Evolutionary conservation across 371 early-diverging fungal genomes (phyloP), one percentile per base, ranked within the genome.

Genomic region (Lichtheimia corymbifera): DNA sequence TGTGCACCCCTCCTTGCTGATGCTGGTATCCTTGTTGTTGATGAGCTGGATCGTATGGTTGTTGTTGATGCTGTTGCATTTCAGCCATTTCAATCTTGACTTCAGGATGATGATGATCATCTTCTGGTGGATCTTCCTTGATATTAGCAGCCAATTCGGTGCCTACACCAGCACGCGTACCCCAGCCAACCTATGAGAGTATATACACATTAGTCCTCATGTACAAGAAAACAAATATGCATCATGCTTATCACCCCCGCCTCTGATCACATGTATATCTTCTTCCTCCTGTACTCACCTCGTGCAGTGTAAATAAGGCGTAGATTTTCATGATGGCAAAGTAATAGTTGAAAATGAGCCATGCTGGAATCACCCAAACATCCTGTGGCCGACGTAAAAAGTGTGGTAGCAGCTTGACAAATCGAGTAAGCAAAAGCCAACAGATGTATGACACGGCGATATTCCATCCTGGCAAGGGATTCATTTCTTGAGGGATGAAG

Each of bases 291-390:
- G 20, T n/a, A 15, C 35, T 45, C 35, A 84, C 84, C 50, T 82
- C 82, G 59, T 87, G 86, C 17, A 86, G 65, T 14, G 88, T 88
- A 59, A 84, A 79, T 59, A 86, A 65, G 62, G 87, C 84, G 70
- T 80, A 78, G 18, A 81, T 51, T 54, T 80, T 86, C 87, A 88
- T 86, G 67, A 86, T 71, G 42, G 86, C 86, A 59, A 88, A 88
- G 50, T 81, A 82, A 47, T 86, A 83, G 18, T 84, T 85, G 65
- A 88, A 88, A 42, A 86, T 64, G n/a, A 88, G 63, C 83, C 85
- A 86, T 3, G 78, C 77, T 5, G 88, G 88, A 1, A 86, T 65
- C 63, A 71, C 75, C 55, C 86, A 74, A 14, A 86, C 67, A 67
- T 87, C 89, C 58, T 80, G 83, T 12, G 87, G 86, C 5, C 87